Percentiles rank a stretch among this genome's conserved stretches.
Evolutionary conservation across 2,329 filamentous ascomycete genomes (phyloP).

Genomic region (Beauveria brongniartii): DNA sequence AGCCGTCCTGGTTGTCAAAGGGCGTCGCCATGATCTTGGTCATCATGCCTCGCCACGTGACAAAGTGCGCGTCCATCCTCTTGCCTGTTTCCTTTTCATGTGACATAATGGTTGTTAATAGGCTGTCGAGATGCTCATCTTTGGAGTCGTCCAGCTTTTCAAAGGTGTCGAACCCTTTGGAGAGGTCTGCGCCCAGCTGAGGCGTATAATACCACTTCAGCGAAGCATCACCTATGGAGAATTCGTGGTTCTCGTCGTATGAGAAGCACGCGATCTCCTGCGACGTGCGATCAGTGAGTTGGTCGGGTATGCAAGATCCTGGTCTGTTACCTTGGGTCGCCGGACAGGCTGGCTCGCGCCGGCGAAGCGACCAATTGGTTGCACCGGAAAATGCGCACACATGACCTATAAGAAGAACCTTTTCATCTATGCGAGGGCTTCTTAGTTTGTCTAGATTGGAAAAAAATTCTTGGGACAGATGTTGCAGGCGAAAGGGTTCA

Average conservation of each 20-base stretch:
- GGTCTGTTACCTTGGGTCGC: conserved; percentile 56
- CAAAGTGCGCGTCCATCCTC: conserved; percentile 65
- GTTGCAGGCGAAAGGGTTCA: not conserved
- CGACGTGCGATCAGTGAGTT: not conserved
- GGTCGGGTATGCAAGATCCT: not conserved
- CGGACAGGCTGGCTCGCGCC: conserved; percentile 63
- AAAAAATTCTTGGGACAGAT: not conserved
- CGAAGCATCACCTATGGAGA: conserved; percentile 68
- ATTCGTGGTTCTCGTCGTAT: conserved; percentile 75
- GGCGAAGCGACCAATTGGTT: conserved; percentile 61
- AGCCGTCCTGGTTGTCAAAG: conserved; percentile 76
- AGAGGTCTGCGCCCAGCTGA: conserved; percentile 62
- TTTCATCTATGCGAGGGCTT: not conserved
- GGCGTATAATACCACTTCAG: conserved; percentile 85
- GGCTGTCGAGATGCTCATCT: conserved; percentile 82
- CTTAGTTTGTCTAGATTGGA: not conserved
- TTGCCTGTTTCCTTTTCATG: conserved; percentile 62
- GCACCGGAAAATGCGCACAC: conserved; percentile 47
- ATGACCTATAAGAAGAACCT: not conserved
- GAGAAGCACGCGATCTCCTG: conserved; percentile 92
- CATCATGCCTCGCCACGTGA: conserved; percentile 98
- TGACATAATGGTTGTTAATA: conserved; percentile 67
- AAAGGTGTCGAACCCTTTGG: conserved; percentile 73
- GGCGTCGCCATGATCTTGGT: conserved; percentile 90
- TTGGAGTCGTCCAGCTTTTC: conserved; percentile 69